Evolutionary conservation across 768 basidiomycete genomes (phyloP).

Genomic region (Agaricus sinodeliciosus): DNA sequence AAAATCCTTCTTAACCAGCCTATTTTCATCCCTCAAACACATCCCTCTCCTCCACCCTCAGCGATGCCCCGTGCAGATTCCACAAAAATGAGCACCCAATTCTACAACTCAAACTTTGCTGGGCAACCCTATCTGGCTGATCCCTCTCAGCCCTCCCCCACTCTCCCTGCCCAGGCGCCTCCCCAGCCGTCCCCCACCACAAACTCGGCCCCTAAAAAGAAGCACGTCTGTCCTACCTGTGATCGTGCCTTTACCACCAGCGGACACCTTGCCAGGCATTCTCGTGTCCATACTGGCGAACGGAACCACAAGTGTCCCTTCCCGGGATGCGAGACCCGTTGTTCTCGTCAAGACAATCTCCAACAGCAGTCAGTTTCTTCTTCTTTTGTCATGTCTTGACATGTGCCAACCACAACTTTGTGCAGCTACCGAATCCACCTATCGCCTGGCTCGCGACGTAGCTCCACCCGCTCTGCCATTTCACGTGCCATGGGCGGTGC

Average conservation of each 20-base stretch:
- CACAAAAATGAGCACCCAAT: conserved; percentile 20
- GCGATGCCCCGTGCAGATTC: conserved; percentile 33
- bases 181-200: conserved; percentile 9
- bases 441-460: conserved; percentile 71
- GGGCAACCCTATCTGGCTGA: conserved; percentile 21
- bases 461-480: conserved; percentile 56
- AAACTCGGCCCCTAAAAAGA: conserved; percentile 28
- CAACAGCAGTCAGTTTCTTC: conserved; percentile 46
- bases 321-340: conserved; percentile 90
- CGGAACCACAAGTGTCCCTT: conserved; percentile 91
- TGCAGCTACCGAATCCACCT: conserved; percentile 74
- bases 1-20: conserved; percentile 11
- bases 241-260: conserved; percentile 80
- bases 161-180: conserved; percentile 21
- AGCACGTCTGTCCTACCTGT: conserved; percentile 67
- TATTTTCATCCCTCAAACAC: conserved; percentile 11
- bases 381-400: conserved; percentile 12
- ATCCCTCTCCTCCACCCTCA: conserved; percentile 10
- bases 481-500: conserved; percentile 31
- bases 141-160: conserved; percentile 20
- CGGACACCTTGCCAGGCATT: conserved; percentile 83
- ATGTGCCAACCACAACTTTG: background rate
- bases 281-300: conserved; percentile 88
- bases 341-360: conserved; percentile 86
- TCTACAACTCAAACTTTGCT: conserved; percentile 27